phyloP scores from a whole-genome alignment of 2,329 filamentous ascomycete genomes.

The Ophioceras dolichostomum region DNA sequence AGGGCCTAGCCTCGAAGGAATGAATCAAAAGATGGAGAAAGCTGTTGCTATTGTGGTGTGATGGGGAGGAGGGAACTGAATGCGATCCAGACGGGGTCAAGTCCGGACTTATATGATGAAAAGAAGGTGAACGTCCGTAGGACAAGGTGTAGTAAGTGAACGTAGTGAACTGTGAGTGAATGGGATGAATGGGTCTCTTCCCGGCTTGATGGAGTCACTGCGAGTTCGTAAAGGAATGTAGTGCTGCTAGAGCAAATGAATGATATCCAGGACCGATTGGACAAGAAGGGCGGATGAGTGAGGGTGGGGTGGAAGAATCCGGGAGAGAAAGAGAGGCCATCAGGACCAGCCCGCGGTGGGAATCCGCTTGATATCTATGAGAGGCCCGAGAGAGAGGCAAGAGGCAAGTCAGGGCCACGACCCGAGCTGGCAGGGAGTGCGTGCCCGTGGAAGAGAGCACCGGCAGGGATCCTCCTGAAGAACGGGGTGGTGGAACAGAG shows the following conservation, averaged over 20 bases:
- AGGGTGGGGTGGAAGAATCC: neutral
- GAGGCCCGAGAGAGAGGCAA: too few species aligned
- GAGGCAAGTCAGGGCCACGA: too few species aligned
- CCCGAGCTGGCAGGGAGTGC: too few species aligned
- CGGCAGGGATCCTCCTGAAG: conserved; percentile 7
- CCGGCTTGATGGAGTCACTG: too few species aligned
- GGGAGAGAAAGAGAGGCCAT: conserved; percentile 1
- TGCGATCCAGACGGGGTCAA: neutral
- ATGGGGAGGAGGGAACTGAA: neutral
- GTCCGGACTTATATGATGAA: conserved; percentile 1
- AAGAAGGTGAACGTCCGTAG: conserved; percentile 1
- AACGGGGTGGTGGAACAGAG: conserved; percentile 11
- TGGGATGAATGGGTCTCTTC: too few species aligned
- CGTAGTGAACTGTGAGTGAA: too few species aligned
- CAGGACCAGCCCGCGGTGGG: conserved; percentile 1
- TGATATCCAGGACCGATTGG: conserved; percentile 7
- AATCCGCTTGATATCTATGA: conserved; percentile 10
- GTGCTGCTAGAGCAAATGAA: conserved; percentile 1
- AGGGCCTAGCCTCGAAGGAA: conserved; percentile 20
- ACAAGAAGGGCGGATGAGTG: conserved; percentile 6
- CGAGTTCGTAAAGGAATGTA: neutral
- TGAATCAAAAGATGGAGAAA: conserved; percentile 10
- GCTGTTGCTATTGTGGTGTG: neutral
- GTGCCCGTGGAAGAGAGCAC: neutral
- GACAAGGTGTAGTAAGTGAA: neutral